phyloP scores from a whole-genome alignment of 352 stramenopile genomes.

The Plasmopara halstedii region DNA sequence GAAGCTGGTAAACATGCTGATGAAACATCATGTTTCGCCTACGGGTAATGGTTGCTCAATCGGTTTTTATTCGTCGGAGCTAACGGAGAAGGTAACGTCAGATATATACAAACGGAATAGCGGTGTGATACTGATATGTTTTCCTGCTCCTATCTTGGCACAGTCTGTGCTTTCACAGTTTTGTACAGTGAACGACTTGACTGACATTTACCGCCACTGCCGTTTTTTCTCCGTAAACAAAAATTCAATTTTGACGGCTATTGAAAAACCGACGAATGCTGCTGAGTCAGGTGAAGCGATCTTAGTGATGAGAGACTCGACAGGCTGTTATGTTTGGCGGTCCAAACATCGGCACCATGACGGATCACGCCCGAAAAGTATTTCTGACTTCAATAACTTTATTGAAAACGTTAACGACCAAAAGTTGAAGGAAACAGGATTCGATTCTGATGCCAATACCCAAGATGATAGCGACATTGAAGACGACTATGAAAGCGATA shows the following conservation, averaged over 20 bases:
- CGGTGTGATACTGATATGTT: constrained; percentile 3
- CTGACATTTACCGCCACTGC: constrained; percentile 42
- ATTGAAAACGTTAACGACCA: constrained; percentile 21
- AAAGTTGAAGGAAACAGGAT: constrained; percentile 13
- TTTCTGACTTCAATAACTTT: constrained; percentile 65
- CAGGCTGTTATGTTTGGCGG: constrained; percentile 72
- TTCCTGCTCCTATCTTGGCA: constrained; percentile 3
- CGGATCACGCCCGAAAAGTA: constrained; percentile 39
- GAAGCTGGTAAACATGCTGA: constrained; percentile 77
- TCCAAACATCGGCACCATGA: constrained; percentile 59
- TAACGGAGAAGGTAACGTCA: constrained; percentile 55
- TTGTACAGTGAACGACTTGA: constrained; percentile 34
- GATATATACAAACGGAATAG: background rate
- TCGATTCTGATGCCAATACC: constrained; percentile 16
- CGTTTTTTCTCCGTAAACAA: constrained; percentile 83
- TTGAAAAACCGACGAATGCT: constrained; percentile 56
- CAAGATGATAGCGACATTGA: constrained; percentile 23
- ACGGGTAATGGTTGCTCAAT: constrained; percentile 33
- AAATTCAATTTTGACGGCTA: constrained; percentile 66
- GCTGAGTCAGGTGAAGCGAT: constrained; percentile 47
- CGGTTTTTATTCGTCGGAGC: constrained; percentile 29
- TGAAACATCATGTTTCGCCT: constrained; percentile 82
- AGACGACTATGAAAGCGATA: constrained; percentile 26
- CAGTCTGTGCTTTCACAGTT: constrained; percentile 53
- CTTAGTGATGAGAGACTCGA: constrained; percentile 71